These are phyloP conservation scores for Tephrocybe sp. DNA, from an alignment of 768 basidiomycete species.

Conservation along the genomic window DNA sequence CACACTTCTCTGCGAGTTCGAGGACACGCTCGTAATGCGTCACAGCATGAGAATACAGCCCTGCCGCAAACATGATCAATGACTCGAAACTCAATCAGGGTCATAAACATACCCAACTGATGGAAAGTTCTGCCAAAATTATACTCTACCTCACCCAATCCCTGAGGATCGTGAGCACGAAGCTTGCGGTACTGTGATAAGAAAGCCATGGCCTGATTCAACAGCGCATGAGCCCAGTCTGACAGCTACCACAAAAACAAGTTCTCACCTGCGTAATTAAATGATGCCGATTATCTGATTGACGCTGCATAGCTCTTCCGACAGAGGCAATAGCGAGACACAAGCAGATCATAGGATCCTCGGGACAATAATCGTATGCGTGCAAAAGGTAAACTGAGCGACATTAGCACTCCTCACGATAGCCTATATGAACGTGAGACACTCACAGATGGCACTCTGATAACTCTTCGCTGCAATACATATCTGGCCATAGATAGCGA, in stretches of 20 bases:
- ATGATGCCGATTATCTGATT: slow-evolving; percentile 92
- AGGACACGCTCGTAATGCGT: slow-evolving; percentile 82
- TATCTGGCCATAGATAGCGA: slow-evolving; percentile 79
- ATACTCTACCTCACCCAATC: slow-evolving; percentile 79
- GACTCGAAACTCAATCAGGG: background rate
- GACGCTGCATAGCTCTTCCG: slow-evolving; percentile 89
- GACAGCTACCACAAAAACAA: background rate
- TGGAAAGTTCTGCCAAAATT: slow-evolving; percentile 94
- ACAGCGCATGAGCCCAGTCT: background rate
- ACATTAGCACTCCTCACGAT: background rate
- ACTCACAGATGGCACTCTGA: slow-evolving; percentile 88
- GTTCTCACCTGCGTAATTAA: slow-evolving; percentile 61
- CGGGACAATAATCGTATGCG: slow-evolving; percentile 79
- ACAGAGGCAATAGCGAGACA: slow-evolving; percentile 81
- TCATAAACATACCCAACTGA: slow-evolving; percentile 64
- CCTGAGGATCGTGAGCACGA: slow-evolving; percentile 39
- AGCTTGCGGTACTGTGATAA: slow-evolving; percentile 76
- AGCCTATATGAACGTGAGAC: background rate
- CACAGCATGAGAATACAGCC: slow-evolving; percentile 76
- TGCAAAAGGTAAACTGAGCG: slow-evolving; percentile 63
- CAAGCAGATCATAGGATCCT: slow-evolving; percentile 85
- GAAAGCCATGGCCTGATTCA: slow-evolving; percentile 76
- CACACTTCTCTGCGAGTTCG: slow-evolving; percentile 48
- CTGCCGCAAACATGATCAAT: slow-evolving; percentile 33
- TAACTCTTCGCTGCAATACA: slow-evolving; percentile 84